Percentiles rank a stretch among this genome's conserved stretches.
Evolutionary conservation across 164 flowering plant genomes (phyloP).

Genomic region (Nymphaea thermarum): DNA sequence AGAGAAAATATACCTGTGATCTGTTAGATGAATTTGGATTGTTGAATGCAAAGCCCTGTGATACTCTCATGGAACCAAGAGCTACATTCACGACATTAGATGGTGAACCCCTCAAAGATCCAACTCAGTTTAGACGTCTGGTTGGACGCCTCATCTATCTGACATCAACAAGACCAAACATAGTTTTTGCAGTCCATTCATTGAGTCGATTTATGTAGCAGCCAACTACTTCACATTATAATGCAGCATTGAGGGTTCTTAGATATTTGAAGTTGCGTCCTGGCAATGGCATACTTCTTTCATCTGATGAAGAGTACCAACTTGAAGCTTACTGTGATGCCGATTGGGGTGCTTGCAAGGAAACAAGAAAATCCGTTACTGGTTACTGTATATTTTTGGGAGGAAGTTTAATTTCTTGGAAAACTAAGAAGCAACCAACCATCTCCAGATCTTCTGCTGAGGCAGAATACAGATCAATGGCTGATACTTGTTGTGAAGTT

Average conservation of each 20-base stretch:
- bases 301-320: background rate
- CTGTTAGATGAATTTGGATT: too few species aligned
- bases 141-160: background rate
- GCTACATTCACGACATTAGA: background rate
- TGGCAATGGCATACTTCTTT: background rate
- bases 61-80: too few species aligned
- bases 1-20: background rate
- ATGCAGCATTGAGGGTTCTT: background rate
- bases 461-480: background rate
- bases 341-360: background rate
- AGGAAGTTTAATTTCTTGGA: background rate
- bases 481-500: background rate
- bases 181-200: background rate
- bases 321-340: background rate
- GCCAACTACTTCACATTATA: background rate
- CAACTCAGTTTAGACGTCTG: background rate
- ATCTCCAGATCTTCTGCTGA: background rate
- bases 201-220: background rate
- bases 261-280: background rate
- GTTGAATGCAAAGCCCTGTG: background rate
- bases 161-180: background rate
- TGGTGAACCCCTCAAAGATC: background rate
- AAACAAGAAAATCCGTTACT: background rate
- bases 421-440: background rate
- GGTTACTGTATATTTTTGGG: background rate